These are phyloP conservation scores for Apiospora sp. DNA, from an alignment of 2,329 filamentous ascomycete species.

Conservation along the genomic window DNA sequence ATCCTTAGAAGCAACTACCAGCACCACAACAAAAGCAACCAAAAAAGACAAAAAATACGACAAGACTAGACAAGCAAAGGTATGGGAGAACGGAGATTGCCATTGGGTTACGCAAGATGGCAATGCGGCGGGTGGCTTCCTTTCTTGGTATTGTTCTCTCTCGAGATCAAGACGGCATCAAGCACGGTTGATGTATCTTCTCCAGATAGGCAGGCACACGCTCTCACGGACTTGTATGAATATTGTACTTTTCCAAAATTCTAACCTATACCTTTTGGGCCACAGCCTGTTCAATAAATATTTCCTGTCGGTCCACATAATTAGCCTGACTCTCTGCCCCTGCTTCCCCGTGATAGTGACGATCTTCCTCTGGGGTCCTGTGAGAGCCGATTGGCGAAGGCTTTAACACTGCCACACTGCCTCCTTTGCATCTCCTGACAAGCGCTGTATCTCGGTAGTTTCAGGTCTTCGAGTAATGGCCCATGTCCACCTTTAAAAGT, in stretches of 20 bases:
- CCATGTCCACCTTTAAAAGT: background rate
- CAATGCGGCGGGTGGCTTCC: background rate
- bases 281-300: constrained; percentile 14
- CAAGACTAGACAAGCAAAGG: constrained; percentile 19
- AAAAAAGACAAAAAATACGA: constrained; percentile 13
- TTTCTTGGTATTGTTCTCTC: background rate
- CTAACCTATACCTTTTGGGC: constrained; percentile 18
- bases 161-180: background rate
- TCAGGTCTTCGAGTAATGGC: background rate
- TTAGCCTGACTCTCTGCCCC: background rate
- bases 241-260: constrained; percentile 5
- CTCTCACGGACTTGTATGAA: constrained; percentile 17
- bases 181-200: background rate
- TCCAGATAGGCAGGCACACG: background rate
- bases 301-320: constrained; percentile 20
- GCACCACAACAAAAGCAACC: constrained; percentile 4
- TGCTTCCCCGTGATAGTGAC: background rate
- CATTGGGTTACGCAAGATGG: constrained; percentile 10
- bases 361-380: background rate
- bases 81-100: constrained; percentile 4
- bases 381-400: background rate
- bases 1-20: constrained; percentile 6
- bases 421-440: background rate
- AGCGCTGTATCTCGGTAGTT: background rate
- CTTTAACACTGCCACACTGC: background rate